Evolutionary conservation across 2,329 filamentous ascomycete genomes (phyloP).

Genomic region (Epichloe coenophiala): DNA sequence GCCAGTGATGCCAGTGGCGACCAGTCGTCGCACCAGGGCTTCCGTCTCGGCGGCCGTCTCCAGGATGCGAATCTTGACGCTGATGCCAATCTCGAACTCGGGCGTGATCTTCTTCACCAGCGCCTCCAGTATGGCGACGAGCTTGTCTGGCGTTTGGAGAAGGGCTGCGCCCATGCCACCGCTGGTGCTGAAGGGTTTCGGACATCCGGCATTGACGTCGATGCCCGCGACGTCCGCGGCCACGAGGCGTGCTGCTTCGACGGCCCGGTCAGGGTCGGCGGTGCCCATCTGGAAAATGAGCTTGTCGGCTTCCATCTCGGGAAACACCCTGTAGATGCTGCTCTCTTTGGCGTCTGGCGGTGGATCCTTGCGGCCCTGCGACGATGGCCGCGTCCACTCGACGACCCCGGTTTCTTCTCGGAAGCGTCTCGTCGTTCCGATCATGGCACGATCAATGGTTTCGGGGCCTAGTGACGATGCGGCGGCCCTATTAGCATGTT

Average conservation of each 20-base stretch:
- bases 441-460: slow-evolving; percentile 83
- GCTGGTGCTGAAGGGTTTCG: slow-evolving; percentile 86
- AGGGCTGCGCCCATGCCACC: slow-evolving; percentile 95
- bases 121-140: slow-evolving; percentile 70
- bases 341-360: slow-evolving; percentile 43
- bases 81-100: slow-evolving; percentile 79
- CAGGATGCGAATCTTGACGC: slow-evolving; percentile 88
- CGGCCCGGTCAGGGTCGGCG: slow-evolving; percentile 66
- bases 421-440: slow-evolving; percentile 66
- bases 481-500: neutral
- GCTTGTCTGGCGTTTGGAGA: slow-evolving; percentile 68
- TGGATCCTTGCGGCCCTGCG: slow-evolving; percentile 50
- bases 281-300: slow-evolving; percentile 92
- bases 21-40: slow-evolving; percentile 61
- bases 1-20: slow-evolving; percentile 78
- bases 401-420: slow-evolving; percentile 68
- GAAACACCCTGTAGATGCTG: slow-evolving; percentile 75
- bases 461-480: slow-evolving; percentile 55
- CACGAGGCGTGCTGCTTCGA: slow-evolving; percentile 71
- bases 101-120: slow-evolving; percentile 67
- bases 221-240: slow-evolving; percentile 84
- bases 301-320: slow-evolving; percentile 56
- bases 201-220: slow-evolving; percentile 95
- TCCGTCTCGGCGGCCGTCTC: slow-evolving; percentile 65
- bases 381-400: slow-evolving; percentile 69